Conservation (phyloP, 805 yeast genomes). For the Wickerhamomyces strasburgensis region DNA sequence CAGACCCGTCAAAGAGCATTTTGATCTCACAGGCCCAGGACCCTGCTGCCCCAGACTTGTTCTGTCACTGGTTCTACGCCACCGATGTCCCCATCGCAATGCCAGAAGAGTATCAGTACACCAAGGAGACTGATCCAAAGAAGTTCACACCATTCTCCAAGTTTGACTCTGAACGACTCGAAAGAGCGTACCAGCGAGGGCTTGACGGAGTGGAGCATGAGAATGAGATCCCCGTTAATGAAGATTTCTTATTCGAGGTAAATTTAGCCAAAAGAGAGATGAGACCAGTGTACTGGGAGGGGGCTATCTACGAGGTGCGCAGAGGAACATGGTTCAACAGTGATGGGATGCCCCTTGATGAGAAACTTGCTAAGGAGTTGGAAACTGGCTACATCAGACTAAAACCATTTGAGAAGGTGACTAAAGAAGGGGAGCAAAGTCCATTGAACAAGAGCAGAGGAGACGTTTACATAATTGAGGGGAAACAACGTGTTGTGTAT, state of each 20-base stretch:
- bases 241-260: slow-evolving; percentile 75
- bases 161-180: slow-evolving; percentile 59
- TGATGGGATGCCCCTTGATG: slow-evolving; percentile 51
- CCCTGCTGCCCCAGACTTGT: slow-evolving; percentile 17
- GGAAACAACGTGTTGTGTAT: slow-evolving; percentile 32
- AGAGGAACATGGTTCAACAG: slow-evolving; percentile 80
- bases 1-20: slow-evolving; percentile 2
- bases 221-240: slow-evolving; percentile 57
- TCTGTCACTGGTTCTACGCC: slow-evolving; percentile 70
- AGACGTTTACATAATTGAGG: slow-evolving; percentile 12
- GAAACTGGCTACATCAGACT: slow-evolving; percentile 49
- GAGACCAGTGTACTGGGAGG: slow-evolving; percentile 80
- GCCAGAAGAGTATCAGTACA: slow-evolving; percentile 56
- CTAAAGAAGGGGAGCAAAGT: slow-evolving; percentile 13
- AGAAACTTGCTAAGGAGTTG: slow-evolving; percentile 46
- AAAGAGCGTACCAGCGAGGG: slow-evolving; percentile 27
- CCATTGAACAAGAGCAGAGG: slow-evolving; percentile 9
- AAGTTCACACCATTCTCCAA: slow-evolving; percentile 65
- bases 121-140: slow-evolving; percentile 43
- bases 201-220: slow-evolving; percentile 1
- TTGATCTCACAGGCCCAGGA: slow-evolving; percentile 4
- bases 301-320: slow-evolving; percentile 77
- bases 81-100: slow-evolving; percentile 69
- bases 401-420: slow-evolving; percentile 29
- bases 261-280: slow-evolving; percentile 50